These are phyloP conservation scores for Stagonosporopsis vannaccii DNA, from an alignment of 2,329 filamentous ascomycete species.

Conservation along the genomic window DNA sequence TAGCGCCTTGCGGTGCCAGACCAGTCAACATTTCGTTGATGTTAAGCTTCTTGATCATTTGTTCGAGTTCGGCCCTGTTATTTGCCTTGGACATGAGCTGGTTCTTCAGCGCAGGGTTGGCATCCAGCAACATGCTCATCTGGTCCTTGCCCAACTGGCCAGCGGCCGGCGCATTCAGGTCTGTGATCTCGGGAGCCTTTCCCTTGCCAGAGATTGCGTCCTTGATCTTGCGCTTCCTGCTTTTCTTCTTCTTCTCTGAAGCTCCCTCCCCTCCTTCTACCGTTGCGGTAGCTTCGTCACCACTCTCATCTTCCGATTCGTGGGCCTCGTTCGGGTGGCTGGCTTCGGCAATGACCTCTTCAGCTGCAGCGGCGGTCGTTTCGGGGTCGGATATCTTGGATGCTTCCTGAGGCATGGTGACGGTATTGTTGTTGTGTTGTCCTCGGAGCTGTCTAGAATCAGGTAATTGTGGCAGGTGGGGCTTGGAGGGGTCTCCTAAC, in stretches of 20 bases:
- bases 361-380: slow-evolving; percentile 57
- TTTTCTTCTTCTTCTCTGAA: slow-evolving; percentile 70
- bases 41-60: slow-evolving; percentile 63
- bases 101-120: slow-evolving; percentile 49
- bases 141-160: slow-evolving; percentile 48
- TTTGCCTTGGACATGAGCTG: slow-evolving; percentile 44
- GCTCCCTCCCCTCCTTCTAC: slow-evolving; percentile 45
- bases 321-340: slow-evolving; percentile 37
- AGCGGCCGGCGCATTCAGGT: slow-evolving; percentile 38
- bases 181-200: slow-evolving; percentile 37
- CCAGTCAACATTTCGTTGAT: slow-evolving; percentile 78
- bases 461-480: slow-evolving; percentile 22
- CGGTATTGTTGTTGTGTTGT: slow-evolving; percentile 17
- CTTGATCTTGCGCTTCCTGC: slow-evolving; percentile 69
- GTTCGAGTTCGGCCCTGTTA: slow-evolving; percentile 46
- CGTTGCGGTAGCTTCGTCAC: slow-evolving; percentile 39
- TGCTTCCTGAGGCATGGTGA: slow-evolving; percentile 57
- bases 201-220: slow-evolving; percentile 48
- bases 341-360: slow-evolving; percentile 50
- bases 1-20: slow-evolving; percentile 78
- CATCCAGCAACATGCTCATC: slow-evolving; percentile 46
- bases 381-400: slow-evolving; percentile 67
- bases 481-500: slow-evolving; percentile 12
- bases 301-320: slow-evolving; percentile 44
- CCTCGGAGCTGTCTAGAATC: slow-evolving; percentile 9